Percentiles rank a stretch among this genome's conserved stretches.
Evolutionary conservation across 1,284 basidiomycete genomes (phyloP).

Genomic region (Mycena citricolor): DNA sequence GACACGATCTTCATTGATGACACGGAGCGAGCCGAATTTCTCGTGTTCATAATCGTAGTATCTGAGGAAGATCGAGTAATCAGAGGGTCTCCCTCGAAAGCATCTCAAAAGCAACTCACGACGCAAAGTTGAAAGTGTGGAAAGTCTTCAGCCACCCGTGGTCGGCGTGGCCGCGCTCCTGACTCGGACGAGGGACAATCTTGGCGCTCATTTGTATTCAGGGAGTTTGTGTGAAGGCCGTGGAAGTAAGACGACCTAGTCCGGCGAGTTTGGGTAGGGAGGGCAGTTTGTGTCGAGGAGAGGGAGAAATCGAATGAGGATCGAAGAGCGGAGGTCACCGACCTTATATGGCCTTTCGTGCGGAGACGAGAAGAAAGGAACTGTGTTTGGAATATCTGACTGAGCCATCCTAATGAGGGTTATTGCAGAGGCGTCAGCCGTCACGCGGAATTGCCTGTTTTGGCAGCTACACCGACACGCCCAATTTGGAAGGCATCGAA

Average conservation of each 20-base stretch:
- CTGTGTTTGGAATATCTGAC: slow-evolving; percentile 36
- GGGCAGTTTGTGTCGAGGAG: slow-evolving; percentile 32
- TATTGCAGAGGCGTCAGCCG: not conserved
- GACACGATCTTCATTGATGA: slow-evolving; percentile 91
- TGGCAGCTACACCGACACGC: slow-evolving; percentile 12
- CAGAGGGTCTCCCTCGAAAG: no score
- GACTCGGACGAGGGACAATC: slow-evolving; percentile 56
- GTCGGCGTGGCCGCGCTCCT: slow-evolving; percentile 77
- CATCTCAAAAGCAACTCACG: slow-evolving; percentile 46
- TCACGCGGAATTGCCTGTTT: slow-evolving; percentile 19
- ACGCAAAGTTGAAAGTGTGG: slow-evolving; percentile 84
- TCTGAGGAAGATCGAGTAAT: slow-evolving; percentile 38
- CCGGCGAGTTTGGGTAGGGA: slow-evolving; percentile 29
- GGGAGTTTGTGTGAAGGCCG: slow-evolving; percentile 23
- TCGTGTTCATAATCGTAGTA: slow-evolving; percentile 63
- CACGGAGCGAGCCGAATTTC: slow-evolving; percentile 62
- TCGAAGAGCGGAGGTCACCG: slow-evolving; percentile 34
- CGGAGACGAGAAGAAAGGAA: slow-evolving; percentile 37
- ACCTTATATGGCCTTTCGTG: slow-evolving; percentile 40
- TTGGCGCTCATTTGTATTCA: slow-evolving; percentile 41
- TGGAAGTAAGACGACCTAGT: slow-evolving; percentile 12
- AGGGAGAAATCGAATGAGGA: slow-evolving; percentile 28
- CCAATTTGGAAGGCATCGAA: no score
- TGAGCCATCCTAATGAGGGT: slow-evolving; percentile 17
- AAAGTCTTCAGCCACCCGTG: slow-evolving; percentile 92